These are phyloP conservation scores for Acrodontium crateriforme DNA, from an alignment of 2,329 filamentous ascomycete species.

Conservation along the genomic window DNA sequence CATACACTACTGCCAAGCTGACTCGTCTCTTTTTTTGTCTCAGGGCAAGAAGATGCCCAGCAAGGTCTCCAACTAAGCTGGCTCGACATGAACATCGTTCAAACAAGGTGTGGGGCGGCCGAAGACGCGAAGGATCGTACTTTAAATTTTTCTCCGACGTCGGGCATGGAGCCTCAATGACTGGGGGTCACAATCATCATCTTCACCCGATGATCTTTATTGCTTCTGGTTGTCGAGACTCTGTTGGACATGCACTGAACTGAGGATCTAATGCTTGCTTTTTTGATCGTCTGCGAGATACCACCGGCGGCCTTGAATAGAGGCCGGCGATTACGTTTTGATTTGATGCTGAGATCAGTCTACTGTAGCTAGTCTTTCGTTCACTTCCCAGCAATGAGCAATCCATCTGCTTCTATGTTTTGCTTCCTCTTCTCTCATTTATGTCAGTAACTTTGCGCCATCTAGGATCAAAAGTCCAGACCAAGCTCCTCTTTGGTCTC, in stretches of 20 bases:
- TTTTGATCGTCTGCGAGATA: too few species aligned
- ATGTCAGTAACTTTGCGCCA: slow-evolving; percentile 1
- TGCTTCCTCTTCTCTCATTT: too few species aligned
- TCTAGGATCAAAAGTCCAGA: slow-evolving; percentile 11
- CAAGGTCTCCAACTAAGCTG: slow-evolving; percentile 8
- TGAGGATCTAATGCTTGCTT: too few species aligned
- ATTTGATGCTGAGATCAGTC: background rate
- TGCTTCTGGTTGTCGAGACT: background rate
- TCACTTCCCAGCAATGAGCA: background rate
- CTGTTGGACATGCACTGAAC: background rate
- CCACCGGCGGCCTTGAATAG: too few species aligned
- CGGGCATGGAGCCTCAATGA: slow-evolving; percentile 1
- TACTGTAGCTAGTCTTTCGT: background rate
- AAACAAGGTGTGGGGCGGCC: too few species aligned
- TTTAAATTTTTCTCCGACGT: background rate
- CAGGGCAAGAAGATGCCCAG: slow-evolving; percentile 10
- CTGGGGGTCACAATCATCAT: background rate
- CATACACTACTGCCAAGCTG: too few species aligned
- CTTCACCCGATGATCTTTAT: background rate
- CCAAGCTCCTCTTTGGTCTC: slow-evolving; percentile 25
- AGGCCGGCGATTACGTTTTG: background rate
- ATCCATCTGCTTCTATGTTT: background rate
- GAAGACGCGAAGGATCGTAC: too few species aligned
- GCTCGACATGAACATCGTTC: background rate
- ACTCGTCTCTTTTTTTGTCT: too few species aligned